Conservation (phyloP, 2,329 filamentous ascomycete species). For the Cercospora nicotianae region DNA sequence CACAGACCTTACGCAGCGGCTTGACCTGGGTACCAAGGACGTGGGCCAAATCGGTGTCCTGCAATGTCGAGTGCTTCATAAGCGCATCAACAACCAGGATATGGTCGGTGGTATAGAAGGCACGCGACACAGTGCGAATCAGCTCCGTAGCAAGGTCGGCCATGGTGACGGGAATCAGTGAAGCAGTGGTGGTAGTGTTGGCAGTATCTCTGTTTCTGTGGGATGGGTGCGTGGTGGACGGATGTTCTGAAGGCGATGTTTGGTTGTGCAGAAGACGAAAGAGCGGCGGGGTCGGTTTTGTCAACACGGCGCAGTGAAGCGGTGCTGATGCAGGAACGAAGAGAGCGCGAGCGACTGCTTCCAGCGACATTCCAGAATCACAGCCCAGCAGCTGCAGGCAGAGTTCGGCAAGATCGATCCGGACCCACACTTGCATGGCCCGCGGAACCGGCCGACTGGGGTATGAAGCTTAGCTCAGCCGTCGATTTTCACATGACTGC, state of each 20-base stretch:
- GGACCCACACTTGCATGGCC: not conserved
- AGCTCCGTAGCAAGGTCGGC: constrained; percentile 70
- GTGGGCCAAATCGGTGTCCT: constrained; percentile 72
- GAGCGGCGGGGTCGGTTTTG: constrained; percentile 2
- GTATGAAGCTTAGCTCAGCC: not conserved
- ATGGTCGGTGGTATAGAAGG: constrained; percentile 83
- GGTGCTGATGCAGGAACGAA: constrained; percentile 29
- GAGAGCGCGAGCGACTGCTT: constrained; percentile 10
- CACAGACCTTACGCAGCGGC: constrained; percentile 85
- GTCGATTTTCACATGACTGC: constrained; percentile 12
- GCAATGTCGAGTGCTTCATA: constrained; percentile 70
- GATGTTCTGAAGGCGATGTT: not conserved
- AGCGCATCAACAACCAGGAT: constrained; percentile 80
- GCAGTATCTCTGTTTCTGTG: not conserved
- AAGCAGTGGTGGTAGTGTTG: not conserved
- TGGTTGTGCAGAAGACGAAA: not conserved
- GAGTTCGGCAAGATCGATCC: not conserved
- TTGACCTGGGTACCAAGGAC: constrained; percentile 54
- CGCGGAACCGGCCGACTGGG: not conserved
- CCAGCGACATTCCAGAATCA: constrained; percentile 5
- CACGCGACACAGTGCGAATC: constrained; percentile 79
- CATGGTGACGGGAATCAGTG: constrained; percentile 35
- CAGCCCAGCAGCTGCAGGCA: not conserved
- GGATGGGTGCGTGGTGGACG: not conserved
- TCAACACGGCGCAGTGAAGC: constrained; percentile 33